These are phyloP conservation scores for Diplodia scrobiculata DNA, from an alignment of 2,329 filamentous ascomycete genomes.

Conservation along the genomic window DNA sequence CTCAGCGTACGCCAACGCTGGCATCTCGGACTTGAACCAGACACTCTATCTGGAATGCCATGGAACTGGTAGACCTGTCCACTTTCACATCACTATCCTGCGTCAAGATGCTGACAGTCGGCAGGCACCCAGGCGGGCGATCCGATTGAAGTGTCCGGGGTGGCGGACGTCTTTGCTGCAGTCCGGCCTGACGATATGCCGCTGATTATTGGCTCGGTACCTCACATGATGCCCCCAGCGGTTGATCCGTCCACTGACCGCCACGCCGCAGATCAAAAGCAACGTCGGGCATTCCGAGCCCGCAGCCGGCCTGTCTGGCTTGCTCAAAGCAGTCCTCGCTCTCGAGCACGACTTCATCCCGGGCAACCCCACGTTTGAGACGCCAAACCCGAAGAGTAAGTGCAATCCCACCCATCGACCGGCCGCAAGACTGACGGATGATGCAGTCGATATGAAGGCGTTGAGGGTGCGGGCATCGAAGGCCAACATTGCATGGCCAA, in stretches of 20 bases:
- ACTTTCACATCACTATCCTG: too few species aligned
- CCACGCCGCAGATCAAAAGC: slow-evolving; percentile 33
- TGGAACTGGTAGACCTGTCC: slow-evolving; percentile 45
- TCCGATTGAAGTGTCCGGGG: slow-evolving; percentile 57
- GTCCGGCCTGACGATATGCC: slow-evolving; percentile 29
- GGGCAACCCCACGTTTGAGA: slow-evolving; percentile 31
- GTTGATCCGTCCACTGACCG: too few species aligned
- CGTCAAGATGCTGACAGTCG: too few species aligned
- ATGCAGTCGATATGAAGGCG: slow-evolving; percentile 14
- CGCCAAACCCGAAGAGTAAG: slow-evolving; percentile 16
- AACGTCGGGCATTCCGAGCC: slow-evolving; percentile 42
- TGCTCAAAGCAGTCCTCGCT: slow-evolving; percentile 39
- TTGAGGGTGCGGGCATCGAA: slow-evolving; percentile 4
- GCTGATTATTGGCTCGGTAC: slow-evolving; percentile 38
- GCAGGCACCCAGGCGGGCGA: slow-evolving; percentile 57
- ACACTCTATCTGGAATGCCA: slow-evolving; percentile 54
- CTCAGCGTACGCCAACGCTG: slow-evolving; percentile 41
- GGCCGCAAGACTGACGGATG: background rate
- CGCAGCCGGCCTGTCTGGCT: slow-evolving; percentile 35
- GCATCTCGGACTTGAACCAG: slow-evolving; percentile 34
- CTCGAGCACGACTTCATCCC: slow-evolving; percentile 37
- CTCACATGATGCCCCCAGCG: background rate
- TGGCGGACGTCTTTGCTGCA: slow-evolving; percentile 48
- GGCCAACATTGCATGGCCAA: slow-evolving; percentile 31
- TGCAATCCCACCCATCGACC: background rate